A percentile compares a stretch with the other conserved stretches of the same genome.
Evolutionary conservation across 1,284 basidiomycete species (phyloP).

Genomic region (Grifola frondosa): DNA sequence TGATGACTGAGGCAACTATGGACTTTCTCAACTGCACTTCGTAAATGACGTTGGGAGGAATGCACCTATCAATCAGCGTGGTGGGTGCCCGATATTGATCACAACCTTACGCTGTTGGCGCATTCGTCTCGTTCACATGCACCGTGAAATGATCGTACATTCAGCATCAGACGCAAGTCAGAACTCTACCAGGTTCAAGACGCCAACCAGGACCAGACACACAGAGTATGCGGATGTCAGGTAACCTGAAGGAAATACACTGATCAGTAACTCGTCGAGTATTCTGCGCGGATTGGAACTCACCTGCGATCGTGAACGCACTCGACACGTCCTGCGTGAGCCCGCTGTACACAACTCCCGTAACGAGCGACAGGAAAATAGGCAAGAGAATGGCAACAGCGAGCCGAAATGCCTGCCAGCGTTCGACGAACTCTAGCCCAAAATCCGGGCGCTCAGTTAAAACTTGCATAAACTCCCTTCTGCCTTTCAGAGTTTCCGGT

Average conservation of each 20-base stretch:
- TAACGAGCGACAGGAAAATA: conserved; percentile 9
- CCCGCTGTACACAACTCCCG: conserved; percentile 14
- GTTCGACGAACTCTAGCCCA: conserved; percentile 25
- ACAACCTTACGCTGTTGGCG: no score
- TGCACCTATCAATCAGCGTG: no score
- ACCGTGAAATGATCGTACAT: no score
- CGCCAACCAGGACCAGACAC: conserved; percentile 14
- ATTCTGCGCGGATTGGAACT: not conserved
- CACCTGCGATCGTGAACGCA: conserved; percentile 20
- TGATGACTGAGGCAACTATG: no score
- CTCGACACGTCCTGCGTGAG: conserved; percentile 12
- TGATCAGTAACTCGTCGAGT: not conserved
- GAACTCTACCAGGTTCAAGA: conserved; percentile 15
- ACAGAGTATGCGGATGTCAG: conserved; percentile 20
- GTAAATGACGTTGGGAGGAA: no score
- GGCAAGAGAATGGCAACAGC: conserved; percentile 10
- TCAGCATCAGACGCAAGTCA: no score
- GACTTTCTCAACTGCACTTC: no score
- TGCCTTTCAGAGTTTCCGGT: conserved; percentile 15
- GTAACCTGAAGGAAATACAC: conserved; percentile 6
- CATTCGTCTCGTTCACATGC: no score
- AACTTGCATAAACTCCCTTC: conserved; percentile 18
- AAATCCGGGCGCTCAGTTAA: conserved; percentile 12
- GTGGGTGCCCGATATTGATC: no score
- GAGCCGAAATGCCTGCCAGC: conserved; percentile 16